Base-by-base conservation (phyloP, 805 yeast species). In the Suhomyces emberorum region DNA sequence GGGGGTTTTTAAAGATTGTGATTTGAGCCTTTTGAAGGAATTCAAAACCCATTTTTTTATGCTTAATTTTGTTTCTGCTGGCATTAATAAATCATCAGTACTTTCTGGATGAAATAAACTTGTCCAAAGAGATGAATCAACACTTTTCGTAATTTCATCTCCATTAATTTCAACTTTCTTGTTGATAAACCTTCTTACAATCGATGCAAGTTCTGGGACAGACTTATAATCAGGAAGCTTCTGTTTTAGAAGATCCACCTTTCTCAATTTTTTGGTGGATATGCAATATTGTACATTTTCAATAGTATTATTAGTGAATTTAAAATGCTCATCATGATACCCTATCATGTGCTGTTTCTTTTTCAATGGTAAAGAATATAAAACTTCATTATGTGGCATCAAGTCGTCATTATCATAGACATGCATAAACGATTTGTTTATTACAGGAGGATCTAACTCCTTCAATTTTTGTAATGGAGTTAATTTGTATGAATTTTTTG, bases 71-170 rank as follows among this genome's bases (percentile, higher is more conserved):
- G 55, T 48, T 1, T 42, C 32, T 1, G 38, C 27, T 6, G 62
- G 43, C 30, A 72, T 59, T 22, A 74, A 44, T 26, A 72, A 55
- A 6, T 69, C 63, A 1, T 47, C 42, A 17, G 61, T 52, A 1
- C 43, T 29, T 3, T 40, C 42, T 2, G 81, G 80, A 35, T 56
- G 59, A 45, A 72, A 74, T n/a, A 57, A 47, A 44, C 69, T 72
- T 39, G 66, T 59, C 77, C 76, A 72, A n/a, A 56, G 22, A n/a
- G 19, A 11, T 12, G 22, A 8, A 7, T 31, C 22, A 4, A 23
- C 28, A 10, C 24, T 10, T 2, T 17, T 5, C 2, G 26, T 9
- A 4, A 7, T 9, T 7, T 7, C 8, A 24, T 18, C 28, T 14
- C 14, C 14, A 14, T 14, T n/a, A 20, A 20, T 20, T 20, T 20